A percentile compares a stretch with the other conserved stretches of the same genome.
Conservation (phyloP, 495 filamentous ascomycete genomes). For the Chaetomium tenue region DNA sequence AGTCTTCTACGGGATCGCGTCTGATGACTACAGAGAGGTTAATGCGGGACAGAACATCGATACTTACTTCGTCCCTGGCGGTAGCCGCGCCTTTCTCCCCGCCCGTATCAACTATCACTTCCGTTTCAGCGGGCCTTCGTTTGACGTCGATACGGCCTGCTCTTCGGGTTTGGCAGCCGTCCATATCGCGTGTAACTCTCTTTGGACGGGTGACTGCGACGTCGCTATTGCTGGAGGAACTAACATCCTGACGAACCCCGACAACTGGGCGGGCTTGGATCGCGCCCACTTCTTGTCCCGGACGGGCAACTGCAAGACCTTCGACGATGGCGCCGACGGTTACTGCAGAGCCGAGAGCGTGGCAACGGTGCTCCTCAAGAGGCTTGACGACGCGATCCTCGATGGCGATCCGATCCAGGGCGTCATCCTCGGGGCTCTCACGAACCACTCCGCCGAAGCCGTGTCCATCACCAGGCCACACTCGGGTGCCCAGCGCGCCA, state of each 20-base stretch:
- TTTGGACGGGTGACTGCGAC: conserved; percentile 74
- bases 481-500: conserved; percentile 60
- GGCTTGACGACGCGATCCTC: conserved; percentile 66
- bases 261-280: conserved; percentile 73
- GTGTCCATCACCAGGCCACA: conserved; percentile 73
- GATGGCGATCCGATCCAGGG: conserved; percentile 71
- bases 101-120: conserved; percentile 78
- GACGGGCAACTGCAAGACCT: conserved; percentile 74
- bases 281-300: conserved; percentile 74
- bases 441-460: conserved; percentile 70
- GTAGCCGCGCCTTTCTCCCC: conserved; percentile 74
- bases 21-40: conserved; percentile 82
- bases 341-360: conserved; percentile 71
- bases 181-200: conserved; percentile 74
- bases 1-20: conserved; percentile 83
- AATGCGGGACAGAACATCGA: conserved; percentile 81
- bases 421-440: conserved; percentile 59
- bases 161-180: conserved; percentile 76
- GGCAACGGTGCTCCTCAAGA: conserved; percentile 65
- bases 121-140: conserved; percentile 78
- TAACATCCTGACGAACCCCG: conserved; percentile 69
- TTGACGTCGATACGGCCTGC: conserved; percentile 83
- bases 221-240: conserved; percentile 79
- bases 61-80: conserved; percentile 85
- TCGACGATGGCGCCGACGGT: conserved; percentile 68